Evolutionary conservation across 805 yeast genomes (phyloP), one percentile per base, ranked within the genome.

Genomic region (Starmera pachycereana): DNA sequence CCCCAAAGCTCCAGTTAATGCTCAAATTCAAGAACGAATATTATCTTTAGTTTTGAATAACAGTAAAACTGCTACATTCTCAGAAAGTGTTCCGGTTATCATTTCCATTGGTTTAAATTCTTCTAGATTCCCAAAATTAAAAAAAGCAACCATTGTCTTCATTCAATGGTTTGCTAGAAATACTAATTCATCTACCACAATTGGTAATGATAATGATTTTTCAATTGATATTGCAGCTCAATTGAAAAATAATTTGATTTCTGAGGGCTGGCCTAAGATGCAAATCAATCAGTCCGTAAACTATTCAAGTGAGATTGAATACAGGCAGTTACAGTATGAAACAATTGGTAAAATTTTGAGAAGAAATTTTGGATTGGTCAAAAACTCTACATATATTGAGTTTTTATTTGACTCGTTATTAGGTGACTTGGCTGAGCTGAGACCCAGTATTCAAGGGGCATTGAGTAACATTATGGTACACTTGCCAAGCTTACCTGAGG

Each of bases 371-470:
- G 48, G 54, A 1, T 54, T 78, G 29, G 42, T 61, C 3, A 49
- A 61, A 12, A 78, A 77, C 49, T 58, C 79, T 31, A 55, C 69
- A 0, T 74, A 71, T 44, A 54, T 86, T 32, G 73, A 72, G 37
- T 88, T 87, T 51, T 59, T 89, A 14, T 78, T 88, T 46, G 77
- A 78, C 31, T 78, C 92, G 19, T 59, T 89, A 32, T 71, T 69
- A 38, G 73, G 74, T 2, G 97, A 89, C 44, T 46, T 66, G 5
- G 47, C 71, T 0, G 89, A 81, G 12, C 63, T 84, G 43, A 68
- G 81, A 44, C 58, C 81, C 2, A 72, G 85, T 1, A 72, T 88
- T 32, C 92, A 81, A 50, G 87, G 81, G 38, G 75, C 84, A 0
- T 60, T 89, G 13, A 71, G 86, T 0, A 68, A 76, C 1, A 54